A percentile compares a stretch with the other conserved stretches of the same genome.
Conservation (phyloP, 805 yeast genomes). For the Hanseniaspora occidentalis region DNA sequence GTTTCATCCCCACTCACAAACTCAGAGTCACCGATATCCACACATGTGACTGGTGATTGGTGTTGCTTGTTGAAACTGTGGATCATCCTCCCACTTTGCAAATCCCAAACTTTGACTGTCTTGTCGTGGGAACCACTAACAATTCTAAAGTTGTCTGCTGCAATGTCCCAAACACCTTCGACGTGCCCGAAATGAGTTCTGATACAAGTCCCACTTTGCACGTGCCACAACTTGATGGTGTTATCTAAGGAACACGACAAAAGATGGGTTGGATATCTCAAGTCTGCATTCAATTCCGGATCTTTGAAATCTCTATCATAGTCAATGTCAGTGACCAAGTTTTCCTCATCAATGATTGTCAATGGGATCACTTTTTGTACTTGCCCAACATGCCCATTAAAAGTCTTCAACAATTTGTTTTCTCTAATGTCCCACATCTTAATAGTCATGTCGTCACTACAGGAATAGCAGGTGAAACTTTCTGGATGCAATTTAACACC, state of each 20-base stretch:
- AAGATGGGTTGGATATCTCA: constrained; percentile 64
- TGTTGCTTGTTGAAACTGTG: constrained; percentile 74
- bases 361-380: constrained; percentile 88
- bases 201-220: constrained; percentile 72
- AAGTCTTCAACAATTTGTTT: constrained; percentile 65
- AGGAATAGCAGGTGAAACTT: constrained; percentile 69
- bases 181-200: constrained; percentile 96
- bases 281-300: constrained; percentile 17
- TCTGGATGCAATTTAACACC: constrained; percentile 76
- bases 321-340: constrained; percentile 31
- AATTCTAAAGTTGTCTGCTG: constrained; percentile 90
- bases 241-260: constrained; percentile 83
- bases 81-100: constrained; percentile 87
- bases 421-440: constrained; percentile 88
- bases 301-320: constrained; percentile 14
- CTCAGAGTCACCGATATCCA: constrained; percentile 78
- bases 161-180: constrained; percentile 96
- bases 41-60: constrained; percentile 47
- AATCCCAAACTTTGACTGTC: constrained; percentile 87
- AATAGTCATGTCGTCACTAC: constrained; percentile 85
- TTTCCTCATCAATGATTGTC: constrained; percentile 53
- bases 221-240: constrained; percentile 89
- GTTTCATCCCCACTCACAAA: constrained; percentile 74
- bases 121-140: constrained; percentile 93
- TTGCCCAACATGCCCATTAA: constrained; percentile 86